Percentiles rank a stretch among this genome's conserved stretches.
Conservation (phyloP, 2,329 filamentous ascomycete species). For the Sclerotinia borealis region DNA sequence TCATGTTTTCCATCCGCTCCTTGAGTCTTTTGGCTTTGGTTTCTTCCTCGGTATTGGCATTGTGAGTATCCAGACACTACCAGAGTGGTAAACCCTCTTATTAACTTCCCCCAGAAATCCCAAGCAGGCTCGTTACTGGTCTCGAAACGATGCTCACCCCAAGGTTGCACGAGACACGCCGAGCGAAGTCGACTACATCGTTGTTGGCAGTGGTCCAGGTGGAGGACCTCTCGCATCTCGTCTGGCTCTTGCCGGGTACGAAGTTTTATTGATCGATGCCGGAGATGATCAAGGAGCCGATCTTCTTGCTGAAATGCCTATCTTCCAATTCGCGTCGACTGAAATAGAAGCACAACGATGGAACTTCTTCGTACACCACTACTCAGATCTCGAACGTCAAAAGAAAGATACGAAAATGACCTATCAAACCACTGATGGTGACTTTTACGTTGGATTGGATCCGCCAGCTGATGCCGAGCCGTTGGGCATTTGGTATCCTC, state of each 20-base stretch:
- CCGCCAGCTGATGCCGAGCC: constrained; percentile 23
- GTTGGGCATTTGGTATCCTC: constrained; percentile 30
- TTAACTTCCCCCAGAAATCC: not conserved
- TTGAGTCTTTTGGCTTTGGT: constrained; percentile 1
- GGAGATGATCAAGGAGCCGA: constrained; percentile 43
- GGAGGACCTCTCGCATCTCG: constrained; percentile 45
- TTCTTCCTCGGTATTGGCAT: constrained; percentile 1
- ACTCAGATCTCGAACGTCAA: constrained; percentile 16
- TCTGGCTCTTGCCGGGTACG: constrained; percentile 45
- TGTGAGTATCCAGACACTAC: not conserved
- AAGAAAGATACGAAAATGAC: constrained; percentile 20
- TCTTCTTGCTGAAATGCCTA: constrained; percentile 42
- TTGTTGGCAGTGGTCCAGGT: constrained; percentile 48
- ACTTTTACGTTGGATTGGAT: constrained; percentile 24
- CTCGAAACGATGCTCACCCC: not conserved
- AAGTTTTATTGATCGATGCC: constrained; percentile 47
- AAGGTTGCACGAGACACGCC: not conserved
- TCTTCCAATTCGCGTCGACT: constrained; percentile 40
- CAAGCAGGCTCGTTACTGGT: constrained; percentile 6
- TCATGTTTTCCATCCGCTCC: not conserved
- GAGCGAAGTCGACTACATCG: constrained; percentile 40
- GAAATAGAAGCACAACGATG: constrained; percentile 43
- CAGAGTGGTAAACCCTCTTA: not conserved
- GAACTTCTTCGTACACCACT: constrained; percentile 39
- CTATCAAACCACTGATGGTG: constrained; percentile 35